These are phyloP conservation scores for Dictyostelium purpureum DNA, from an alignment of 78 protist species.

Conservation along the genomic window DNA sequence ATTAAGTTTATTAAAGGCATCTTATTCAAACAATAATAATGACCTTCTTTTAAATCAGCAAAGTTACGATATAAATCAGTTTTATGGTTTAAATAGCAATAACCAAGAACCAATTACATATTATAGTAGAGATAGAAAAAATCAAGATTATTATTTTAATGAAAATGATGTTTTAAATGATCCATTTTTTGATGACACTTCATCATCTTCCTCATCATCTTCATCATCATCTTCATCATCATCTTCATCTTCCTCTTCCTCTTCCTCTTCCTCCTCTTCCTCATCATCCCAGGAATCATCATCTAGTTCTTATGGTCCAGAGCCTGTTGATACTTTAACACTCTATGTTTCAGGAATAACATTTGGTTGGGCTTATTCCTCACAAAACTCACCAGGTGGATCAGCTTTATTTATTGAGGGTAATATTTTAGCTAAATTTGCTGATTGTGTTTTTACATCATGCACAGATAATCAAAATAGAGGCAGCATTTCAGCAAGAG, in stretches of 20 bases:
- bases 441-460: constrained; percentile 10
- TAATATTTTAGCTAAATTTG: background rate
- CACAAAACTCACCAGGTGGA: constrained; percentile 19
- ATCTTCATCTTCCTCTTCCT: background rate
- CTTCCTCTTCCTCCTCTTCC: background rate
- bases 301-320: background rate
- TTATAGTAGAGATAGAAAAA: background rate
- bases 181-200: background rate
- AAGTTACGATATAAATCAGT: background rate
- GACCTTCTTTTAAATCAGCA: background rate
- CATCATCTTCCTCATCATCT: background rate
- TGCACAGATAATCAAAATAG: constrained; percentile 4
- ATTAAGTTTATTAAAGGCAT: background rate
- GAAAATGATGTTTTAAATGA: too few species aligned
- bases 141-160: too few species aligned
- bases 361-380: constrained; percentile 10
- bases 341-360: constrained; percentile 6
- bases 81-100: background rate
- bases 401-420: constrained; percentile 30
- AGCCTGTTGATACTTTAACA: background rate
- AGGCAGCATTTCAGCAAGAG: constrained; percentile 20
- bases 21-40: constrained; percentile 4
- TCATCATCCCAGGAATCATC: background rate
- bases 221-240: background rate
- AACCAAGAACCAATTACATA: too few species aligned